Evolutionary conservation across 441 rosid genomes (phyloP), one percentile per base, ranked within the genome.

Genomic region (Gossypium trilobum): DNA sequence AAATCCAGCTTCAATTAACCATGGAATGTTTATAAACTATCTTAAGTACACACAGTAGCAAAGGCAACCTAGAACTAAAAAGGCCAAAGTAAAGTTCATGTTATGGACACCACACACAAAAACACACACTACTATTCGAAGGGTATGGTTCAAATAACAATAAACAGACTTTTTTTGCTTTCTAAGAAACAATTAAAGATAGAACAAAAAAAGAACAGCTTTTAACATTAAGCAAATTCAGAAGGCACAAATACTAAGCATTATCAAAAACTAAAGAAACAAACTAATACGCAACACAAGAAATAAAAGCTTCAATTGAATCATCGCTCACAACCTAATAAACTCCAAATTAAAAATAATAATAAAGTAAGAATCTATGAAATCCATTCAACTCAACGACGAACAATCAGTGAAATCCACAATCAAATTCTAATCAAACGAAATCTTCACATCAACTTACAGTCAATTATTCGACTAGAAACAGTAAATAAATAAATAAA

Each of bases 381-480:
- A 46, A 31, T 70, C 51, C 58, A 46, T 31, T 46, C 31, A 66
- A 63, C 73, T 52, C 57, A 25, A 58, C 61, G 6, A 13, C 14
- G 60, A 77, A 46, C 73, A 58, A 79, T 58, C 14, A 62, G 51
- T 67, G 29, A 52, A 61, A 2, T 46, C 75, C 11, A 13, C 7
- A 71, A 50, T 56, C 69, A 67, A 68, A 76, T 52, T 31, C 19
- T 55, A 74, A 72, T 52, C 44, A 66, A 61, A 23, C 57, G 31
- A 67, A 80, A 78, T 75, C 77, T 59, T 42, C 11, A 20, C 59
- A 50, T 74, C 70, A 59, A 78, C 33, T 27, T 14, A 55, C 59
- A 72, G 73, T 27, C 56, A 50, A 56, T 14, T 17, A n/a, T 68
- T 55, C 3, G 22, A 71, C 33, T n/a, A 39, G 1, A 36, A 59